A percentile compares a stretch with the other conserved stretches of the same genome.
Evolutionary conservation across 2,329 filamentous ascomycete species (phyloP).

Genomic region (Cladosporium sp.): DNA sequence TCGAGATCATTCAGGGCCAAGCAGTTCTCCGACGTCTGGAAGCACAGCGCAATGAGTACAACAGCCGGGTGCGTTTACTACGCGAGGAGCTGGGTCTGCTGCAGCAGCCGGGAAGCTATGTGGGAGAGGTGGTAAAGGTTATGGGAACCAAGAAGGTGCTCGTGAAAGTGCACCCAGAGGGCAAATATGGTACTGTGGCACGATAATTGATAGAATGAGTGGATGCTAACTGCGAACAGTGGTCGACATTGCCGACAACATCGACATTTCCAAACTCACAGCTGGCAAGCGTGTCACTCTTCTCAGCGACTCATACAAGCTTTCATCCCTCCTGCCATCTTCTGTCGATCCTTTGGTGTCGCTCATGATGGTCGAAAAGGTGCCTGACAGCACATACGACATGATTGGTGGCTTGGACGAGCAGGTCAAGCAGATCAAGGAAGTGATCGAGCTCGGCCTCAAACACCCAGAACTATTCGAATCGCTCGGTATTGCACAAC

Average conservation of each 20-base stretch:
- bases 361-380: conserved; percentile 99
- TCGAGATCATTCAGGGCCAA: conserved; percentile 99
- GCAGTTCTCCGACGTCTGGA: conserved; percentile 90
- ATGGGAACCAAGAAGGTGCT: conserved; percentile 99
- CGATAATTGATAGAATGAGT: not conserved
- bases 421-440: conserved; percentile 99
- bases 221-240: conserved; percentile 51
- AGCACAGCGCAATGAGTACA: conserved; percentile 98
- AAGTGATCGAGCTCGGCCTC: conserved; percentile 96
- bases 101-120: conserved; percentile 96
- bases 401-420: conserved; percentile 99
- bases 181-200: conserved; percentile 85
- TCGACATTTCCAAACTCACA: conserved; percentile 93
- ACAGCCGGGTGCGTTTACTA: conserved; percentile 90
- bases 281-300: conserved; percentile 96
- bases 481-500: conserved; percentile 96
- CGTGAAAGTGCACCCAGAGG: conserved; percentile 97
- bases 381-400: conserved; percentile 98
- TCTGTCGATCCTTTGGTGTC: conserved; percentile 98
- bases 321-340: conserved; percentile 96
- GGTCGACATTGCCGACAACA: conserved; percentile 89
- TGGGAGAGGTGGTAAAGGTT: conserved; percentile 99
- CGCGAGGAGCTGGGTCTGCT: conserved; percentile 92
- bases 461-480: conserved; percentile 99
- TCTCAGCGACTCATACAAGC: conserved; percentile 95